Percentiles rank a stretch among this genome's conserved stretches.
Evolutionary conservation across 345 rosid genomes (phyloP).

Genomic region (Pseudoturritis turrita): DNA sequence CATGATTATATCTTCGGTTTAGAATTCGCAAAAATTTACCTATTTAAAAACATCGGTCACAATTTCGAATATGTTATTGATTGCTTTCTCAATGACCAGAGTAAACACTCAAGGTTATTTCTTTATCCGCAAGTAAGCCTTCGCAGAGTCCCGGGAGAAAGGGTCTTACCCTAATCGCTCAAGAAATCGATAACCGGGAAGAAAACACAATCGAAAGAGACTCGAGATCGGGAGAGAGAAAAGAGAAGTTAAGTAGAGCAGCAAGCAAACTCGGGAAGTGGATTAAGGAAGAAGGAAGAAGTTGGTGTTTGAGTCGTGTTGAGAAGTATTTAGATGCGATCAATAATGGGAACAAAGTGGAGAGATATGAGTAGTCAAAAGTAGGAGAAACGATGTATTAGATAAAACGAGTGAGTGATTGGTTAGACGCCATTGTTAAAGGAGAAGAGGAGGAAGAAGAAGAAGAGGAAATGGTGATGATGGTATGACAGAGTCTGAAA

Average conservation of each 20-base stretch:
- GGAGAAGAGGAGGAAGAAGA: conserved; percentile 3
- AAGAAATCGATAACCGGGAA: conserved; percentile 1
- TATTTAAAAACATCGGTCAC: too few species aligned
- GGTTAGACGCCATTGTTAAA: conserved; percentile 45
- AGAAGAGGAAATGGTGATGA: conserved; percentile 11
- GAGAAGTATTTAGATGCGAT: conserved; percentile 56
- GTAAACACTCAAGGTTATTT: too few species aligned
- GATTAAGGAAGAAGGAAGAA: too few species aligned
- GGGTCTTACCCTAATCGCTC: conserved; percentile 11
- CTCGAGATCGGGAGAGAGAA: too few species aligned
- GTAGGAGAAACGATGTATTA: conserved; percentile 45
- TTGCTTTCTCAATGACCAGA: too few species aligned
- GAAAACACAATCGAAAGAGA: conserved; percentile 24
- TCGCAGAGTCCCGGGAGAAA: conserved; percentile 12
- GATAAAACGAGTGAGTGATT: conserved; percentile 57
- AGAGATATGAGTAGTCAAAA: conserved; percentile 32
- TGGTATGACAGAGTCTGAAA: conserved; percentile 33
- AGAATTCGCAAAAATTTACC: too few species aligned
- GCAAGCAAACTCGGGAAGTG: too few species aligned
- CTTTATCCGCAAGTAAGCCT: conserved; percentile 11
- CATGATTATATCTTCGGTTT: too few species aligned
- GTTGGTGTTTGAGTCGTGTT: conserved; percentile 47
- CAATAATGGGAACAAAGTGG: conserved; percentile 16
- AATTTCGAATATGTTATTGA: too few species aligned
- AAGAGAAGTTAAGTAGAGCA: too few species aligned